A percentile compares a stretch with the other conserved stretches of the same genome.
These are phyloP conservation scores for Microdochium bolleyi DNA, from an alignment of 2,329 filamentous ascomycete species.

Conservation along the genomic window DNA sequence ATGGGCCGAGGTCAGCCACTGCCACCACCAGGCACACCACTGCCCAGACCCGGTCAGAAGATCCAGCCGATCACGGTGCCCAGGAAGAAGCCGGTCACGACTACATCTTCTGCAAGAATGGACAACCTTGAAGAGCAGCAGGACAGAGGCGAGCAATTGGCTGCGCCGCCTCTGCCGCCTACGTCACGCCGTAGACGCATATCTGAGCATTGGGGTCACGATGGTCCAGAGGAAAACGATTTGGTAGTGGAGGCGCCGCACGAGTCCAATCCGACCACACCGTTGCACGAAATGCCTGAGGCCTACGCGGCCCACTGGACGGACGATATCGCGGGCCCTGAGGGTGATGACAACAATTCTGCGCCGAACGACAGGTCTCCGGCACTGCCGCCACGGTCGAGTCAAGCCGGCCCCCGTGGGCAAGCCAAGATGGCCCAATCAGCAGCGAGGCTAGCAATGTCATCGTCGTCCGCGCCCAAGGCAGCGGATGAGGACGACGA, in stretches of 20 bases:
- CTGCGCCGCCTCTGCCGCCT: conserved; percentile 12
- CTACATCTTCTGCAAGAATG: conserved; percentile 13
- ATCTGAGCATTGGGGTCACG: conserved; percentile 15
- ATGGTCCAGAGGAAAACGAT: conserved; percentile 18
- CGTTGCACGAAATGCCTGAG: background rate
- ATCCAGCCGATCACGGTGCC: conserved; percentile 14
- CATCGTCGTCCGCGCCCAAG: background rate
- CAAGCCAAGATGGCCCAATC: background rate
- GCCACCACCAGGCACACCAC: conserved; percentile 21
- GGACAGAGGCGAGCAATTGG: conserved; percentile 11
- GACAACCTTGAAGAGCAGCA: conserved; percentile 12
- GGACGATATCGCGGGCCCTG: background rate
- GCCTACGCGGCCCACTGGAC: background rate
- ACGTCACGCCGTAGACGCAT: conserved; percentile 19
- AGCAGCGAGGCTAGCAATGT: background rate
- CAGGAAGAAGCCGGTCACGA: conserved; percentile 17
- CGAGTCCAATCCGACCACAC: background rate
- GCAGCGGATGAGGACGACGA: background rate
- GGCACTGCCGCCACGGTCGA: background rate
- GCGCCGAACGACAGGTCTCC: background rate
- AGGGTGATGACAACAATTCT: background rate
- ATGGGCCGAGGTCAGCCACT: conserved; percentile 24
- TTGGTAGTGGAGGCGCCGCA: conserved; percentile 19
- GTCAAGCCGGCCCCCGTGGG: background rate
- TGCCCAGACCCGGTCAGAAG: conserved; percentile 19